Conservation (phyloP, 1,139 yeast species). For the Keqinozyma sinolaborantium region DNA sequence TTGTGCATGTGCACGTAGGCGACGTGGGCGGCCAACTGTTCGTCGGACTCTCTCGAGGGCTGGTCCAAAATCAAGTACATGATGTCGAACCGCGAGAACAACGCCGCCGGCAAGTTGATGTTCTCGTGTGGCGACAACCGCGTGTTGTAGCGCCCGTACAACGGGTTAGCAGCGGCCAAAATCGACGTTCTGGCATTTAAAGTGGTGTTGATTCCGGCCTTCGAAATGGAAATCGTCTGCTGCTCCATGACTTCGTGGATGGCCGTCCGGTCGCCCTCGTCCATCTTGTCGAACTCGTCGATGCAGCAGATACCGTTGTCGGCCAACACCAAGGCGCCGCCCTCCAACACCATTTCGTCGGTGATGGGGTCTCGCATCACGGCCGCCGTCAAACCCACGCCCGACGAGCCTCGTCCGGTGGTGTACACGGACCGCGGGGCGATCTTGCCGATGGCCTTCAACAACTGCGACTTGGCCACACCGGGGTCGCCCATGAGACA, state of each 20-base stretch:
- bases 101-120: constrained; percentile 94
- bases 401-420: constrained; percentile 98
- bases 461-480: constrained; percentile 95
- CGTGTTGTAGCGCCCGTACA: constrained; percentile 93
- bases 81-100: constrained; percentile 91
- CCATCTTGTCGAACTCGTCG: constrained; percentile 99
- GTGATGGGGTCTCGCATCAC: constrained; percentile 99
- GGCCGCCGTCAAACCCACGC: constrained; percentile 98
- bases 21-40: constrained; percentile 86
- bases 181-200: constrained; percentile 94
- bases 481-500: constrained; percentile 99
- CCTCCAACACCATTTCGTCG: constrained; percentile 97
- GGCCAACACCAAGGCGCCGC: constrained; percentile 96
- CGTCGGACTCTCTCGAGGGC: constrained; percentile 79
- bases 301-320: constrained; percentile 98
- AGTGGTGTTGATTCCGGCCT: constrained; percentile 97
- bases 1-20: constrained; percentile 94
- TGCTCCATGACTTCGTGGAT: constrained; percentile 99
- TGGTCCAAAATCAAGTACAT: constrained; percentile 83
- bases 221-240: constrained; percentile 94
- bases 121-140: constrained; percentile 89
- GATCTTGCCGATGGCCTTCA: constrained; percentile 86
- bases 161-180: constrained; percentile 96
- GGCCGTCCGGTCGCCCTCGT: constrained; percentile 93
- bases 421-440: constrained; percentile 98